These are phyloP conservation scores for Fusarium sp. DNA, from an alignment of 2,329 filamentous ascomycete genomes.

Conservation along the genomic window DNA sequence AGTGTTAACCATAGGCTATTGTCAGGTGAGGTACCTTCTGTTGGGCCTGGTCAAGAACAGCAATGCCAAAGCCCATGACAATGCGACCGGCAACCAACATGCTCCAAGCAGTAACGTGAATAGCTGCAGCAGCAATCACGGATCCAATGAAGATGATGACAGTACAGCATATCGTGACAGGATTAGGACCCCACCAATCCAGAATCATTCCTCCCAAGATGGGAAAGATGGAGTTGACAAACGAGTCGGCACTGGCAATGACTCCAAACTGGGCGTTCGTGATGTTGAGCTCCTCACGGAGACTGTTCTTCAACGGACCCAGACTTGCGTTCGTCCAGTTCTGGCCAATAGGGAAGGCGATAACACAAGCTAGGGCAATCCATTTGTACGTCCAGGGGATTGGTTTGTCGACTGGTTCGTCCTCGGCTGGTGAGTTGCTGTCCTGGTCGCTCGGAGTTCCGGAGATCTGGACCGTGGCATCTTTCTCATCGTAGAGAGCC, in stretches of 20 bases:
- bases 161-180: conserved; percentile 37
- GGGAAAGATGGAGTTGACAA: conserved; percentile 43
- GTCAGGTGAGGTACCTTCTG: conserved; percentile 25
- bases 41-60: conserved; percentile 36
- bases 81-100: conserved; percentile 36
- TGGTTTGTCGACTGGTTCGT: not conserved
- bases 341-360: conserved; percentile 38
- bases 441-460: not conserved
- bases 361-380: conserved; percentile 37
- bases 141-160: conserved; percentile 36
- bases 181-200: conserved; percentile 42
- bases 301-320: conserved; percentile 41
- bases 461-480: not conserved
- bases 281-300: conserved; percentile 38
- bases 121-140: conserved; percentile 33
- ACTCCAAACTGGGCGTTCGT: conserved; percentile 44
- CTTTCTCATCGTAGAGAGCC: not conserved
- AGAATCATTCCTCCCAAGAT: conserved; percentile 39
- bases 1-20: not conserved
- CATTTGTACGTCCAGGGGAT: conserved; percentile 34
- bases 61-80: conserved; percentile 41
- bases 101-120: conserved; percentile 35
- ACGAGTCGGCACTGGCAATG: conserved; percentile 40
- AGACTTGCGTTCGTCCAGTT: conserved; percentile 37
- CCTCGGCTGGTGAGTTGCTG: not conserved